phyloP scores from a whole-genome alignment of 441 rosid genomes.

The Gossypium schwendimanii region DNA sequence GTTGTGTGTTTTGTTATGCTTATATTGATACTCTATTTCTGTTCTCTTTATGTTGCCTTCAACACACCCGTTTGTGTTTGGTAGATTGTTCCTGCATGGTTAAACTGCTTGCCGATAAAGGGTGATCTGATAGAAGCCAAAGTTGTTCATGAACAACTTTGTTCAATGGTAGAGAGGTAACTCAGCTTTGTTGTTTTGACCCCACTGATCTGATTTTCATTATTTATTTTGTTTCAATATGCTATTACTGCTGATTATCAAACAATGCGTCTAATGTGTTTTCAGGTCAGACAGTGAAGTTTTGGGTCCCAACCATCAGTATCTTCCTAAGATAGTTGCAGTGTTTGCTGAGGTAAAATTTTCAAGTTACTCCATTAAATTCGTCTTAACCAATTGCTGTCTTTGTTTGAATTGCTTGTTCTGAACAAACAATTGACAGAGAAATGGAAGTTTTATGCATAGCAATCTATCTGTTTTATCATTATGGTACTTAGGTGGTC shows the following conservation, averaged over 20 bases:
- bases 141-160: constrained; percentile 92
- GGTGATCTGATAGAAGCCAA: constrained; percentile 97
- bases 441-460: background rate
- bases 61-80: constrained; percentile 3
- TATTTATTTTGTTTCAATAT: background rate
- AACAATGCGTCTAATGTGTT: constrained; percentile 9
- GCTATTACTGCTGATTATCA: background rate
- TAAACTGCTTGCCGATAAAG: constrained; percentile 86
- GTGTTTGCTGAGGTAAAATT: constrained; percentile 84
- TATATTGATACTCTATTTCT: background rate
- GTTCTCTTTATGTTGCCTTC: background rate
- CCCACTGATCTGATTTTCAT: background rate
- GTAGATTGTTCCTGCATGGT: constrained; percentile 96
- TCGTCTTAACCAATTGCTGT: background rate
- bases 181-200: background rate
- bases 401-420: background rate
- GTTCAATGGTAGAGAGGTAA: constrained; percentile 94
- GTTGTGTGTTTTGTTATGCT: background rate
- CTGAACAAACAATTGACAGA: background rate
- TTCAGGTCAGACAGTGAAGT: constrained; percentile 81
- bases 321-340: constrained; percentile 76
- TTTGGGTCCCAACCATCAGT: constrained; percentile 81
- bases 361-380: background rate
- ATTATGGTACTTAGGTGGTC: background rate
- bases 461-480: background rate